Conservation (phyloP, 1,284 basidiomycete species). For the Leccinum subrobustum region DNA sequence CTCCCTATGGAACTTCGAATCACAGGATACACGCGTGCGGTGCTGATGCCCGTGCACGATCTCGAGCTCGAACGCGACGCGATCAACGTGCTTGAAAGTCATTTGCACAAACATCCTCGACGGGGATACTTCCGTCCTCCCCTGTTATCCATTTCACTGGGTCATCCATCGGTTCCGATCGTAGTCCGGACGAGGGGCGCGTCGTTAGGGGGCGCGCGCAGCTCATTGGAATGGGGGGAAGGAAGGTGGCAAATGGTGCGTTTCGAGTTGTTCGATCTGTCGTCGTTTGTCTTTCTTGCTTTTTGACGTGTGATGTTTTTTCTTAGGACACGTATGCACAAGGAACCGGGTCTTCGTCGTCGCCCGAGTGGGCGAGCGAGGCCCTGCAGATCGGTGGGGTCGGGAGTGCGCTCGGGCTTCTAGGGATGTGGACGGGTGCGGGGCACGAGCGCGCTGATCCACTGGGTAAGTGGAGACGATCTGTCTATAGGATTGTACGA, state of each 20-base stretch:
- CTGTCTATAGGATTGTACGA: no score
- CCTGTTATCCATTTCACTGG: slow-evolving; percentile 52
- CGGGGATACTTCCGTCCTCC: slow-evolving; percentile 32
- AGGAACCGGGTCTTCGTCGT: slow-evolving; percentile 11
- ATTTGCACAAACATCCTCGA: neutral
- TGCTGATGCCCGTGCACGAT: slow-evolving; percentile 31
- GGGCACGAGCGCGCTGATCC: slow-evolving; percentile 46
- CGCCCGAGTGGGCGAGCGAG: slow-evolving; percentile 52
- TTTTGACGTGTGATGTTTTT: slow-evolving; percentile 7
- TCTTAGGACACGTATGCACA: slow-evolving; percentile 30
- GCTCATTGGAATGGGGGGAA: slow-evolving; percentile 48
- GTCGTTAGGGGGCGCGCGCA: slow-evolving; percentile 45
- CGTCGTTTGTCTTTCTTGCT: neutral
- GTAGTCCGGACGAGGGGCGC: slow-evolving; percentile 30
- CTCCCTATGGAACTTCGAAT: slow-evolving; percentile 50
- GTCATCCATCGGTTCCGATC: slow-evolving; percentile 41
- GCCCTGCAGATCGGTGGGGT: slow-evolving; percentile 55
- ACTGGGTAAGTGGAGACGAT: slow-evolving; percentile 38
- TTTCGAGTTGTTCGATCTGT: slow-evolving; percentile 4
- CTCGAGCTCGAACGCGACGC: slow-evolving; percentile 6
- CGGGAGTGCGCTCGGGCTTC: slow-evolving; percentile 49
- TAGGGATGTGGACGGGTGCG: slow-evolving; percentile 63
- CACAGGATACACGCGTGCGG: slow-evolving; percentile 41
- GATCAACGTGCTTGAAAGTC: neutral
- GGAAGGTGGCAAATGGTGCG: slow-evolving; percentile 55